Evolutionary conservation across 2,329 filamentous ascomycete genomes (phyloP), one percentile per base, ranked within the genome.

Genomic region (Myotisia sp.): DNA sequence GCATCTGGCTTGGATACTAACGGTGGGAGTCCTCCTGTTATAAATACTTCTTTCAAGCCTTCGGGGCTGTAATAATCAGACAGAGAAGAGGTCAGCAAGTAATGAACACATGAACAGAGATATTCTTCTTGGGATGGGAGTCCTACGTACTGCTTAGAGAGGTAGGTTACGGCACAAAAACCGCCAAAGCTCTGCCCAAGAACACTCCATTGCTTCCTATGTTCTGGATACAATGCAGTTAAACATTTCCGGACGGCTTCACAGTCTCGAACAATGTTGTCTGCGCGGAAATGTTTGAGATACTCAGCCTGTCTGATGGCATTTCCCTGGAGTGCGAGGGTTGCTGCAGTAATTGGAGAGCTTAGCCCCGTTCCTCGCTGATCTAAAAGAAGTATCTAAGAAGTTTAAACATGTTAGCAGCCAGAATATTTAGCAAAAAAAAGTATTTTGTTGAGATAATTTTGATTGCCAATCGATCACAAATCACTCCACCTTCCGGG

Each of bases 121-220:
- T 13, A 6, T 3, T 10, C 16, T 21, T 3, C 4, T 9, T 17
- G 19, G 8, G 19, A 23, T 22, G n/a, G 3, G 14, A 35, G 18
- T 20, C n/a, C n/a, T 36, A 55, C 62, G 51, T 45, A 67, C 63
- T 66, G 76, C 52, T 81, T 75, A 2, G 80, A 90, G 10, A 95
- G 69, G 54, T 94, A 95, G 5, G 79, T 87, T 21, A 84, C 65
- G 30, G 68, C 70, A 50, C 85, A 82, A 56, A 93, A 94, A 1
- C 87, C 87, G 24, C 87, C 87, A 55, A 92, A 95, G 10, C 79
- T 86, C 59, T 94, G 87, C 6, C 87, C 87, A 42, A 92, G 78
- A 19, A 90, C 70, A 38, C 76, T 79, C 87, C 86, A 94, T 52
- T 77, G 76, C 53, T 75, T 71, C 51, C 79, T 75, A 30, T 78